Percentiles rank a stretch among this genome's conserved stretches.
These are phyloP conservation scores for Schizothecium vesticola DNA, from an alignment of 495 filamentous ascomycete genomes.

Conservation along the genomic window DNA sequence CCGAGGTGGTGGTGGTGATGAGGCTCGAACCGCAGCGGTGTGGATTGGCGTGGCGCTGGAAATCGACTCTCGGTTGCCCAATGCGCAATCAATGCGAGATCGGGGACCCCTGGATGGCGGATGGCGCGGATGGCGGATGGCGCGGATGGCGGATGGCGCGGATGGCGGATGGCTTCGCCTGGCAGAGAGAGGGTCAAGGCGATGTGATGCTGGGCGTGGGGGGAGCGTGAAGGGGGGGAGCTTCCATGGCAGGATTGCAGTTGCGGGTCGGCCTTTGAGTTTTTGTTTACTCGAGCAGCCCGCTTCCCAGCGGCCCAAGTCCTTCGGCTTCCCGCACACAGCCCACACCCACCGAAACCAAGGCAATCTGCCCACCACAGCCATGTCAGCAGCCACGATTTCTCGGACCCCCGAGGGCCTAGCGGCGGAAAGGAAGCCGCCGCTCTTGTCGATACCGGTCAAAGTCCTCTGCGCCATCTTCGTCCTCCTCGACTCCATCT, in stretches of 20 bases:
- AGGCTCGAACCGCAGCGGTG: too few species aligned
- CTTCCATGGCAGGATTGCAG: too few species aligned
- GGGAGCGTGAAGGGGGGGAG: neutral
- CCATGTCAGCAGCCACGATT: neutral
- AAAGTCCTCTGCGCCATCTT: slow-evolving; percentile 11
- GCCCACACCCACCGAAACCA: neutral
- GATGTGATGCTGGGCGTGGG: neutral
- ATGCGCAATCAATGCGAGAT: neutral
- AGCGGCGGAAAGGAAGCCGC: too few species aligned
- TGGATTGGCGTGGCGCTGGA: neutral
- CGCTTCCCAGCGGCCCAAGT: too few species aligned
- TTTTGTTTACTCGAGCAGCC: too few species aligned
- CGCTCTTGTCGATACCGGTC: neutral
- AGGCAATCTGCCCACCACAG: too few species aligned
- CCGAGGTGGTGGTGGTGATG: neutral
- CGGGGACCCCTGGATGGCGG: too few species aligned
- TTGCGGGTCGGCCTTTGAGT: too few species aligned
- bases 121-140: neutral
- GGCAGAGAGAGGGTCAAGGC: neutral
- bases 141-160: neutral
- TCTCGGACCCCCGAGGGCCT: neutral
- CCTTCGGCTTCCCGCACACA: neutral
- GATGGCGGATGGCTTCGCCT: neutral
- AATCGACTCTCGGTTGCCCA: too few species aligned
- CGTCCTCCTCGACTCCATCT: slow-evolving; percentile 12